Conservation (phyloP, 768 basidiomycete species). For the Trametes coccinea region DNA sequence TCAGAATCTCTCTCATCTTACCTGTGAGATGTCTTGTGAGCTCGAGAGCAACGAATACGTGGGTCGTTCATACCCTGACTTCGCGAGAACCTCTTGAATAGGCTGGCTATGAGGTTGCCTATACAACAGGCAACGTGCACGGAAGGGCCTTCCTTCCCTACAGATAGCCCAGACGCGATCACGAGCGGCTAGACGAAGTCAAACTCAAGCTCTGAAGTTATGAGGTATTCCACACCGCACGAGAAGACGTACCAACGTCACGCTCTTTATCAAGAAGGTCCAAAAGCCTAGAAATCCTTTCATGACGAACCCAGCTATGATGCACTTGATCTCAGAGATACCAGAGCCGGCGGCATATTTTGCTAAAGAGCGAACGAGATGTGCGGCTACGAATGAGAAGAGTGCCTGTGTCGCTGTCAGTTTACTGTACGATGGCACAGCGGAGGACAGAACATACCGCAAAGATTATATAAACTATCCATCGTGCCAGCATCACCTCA, state of each 20-base stretch:
- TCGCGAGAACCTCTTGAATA: constrained; percentile 78
- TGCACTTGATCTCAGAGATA: constrained; percentile 98
- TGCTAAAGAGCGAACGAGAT: constrained; percentile 84
- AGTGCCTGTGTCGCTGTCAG: constrained; percentile 48
- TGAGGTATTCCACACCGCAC: background rate
- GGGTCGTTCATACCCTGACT: constrained; percentile 71
- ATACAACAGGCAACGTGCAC: constrained; percentile 97
- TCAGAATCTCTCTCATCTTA: constrained; percentile 88
- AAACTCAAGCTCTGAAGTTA: constrained; percentile 4
- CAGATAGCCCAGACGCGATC: constrained; percentile 94
- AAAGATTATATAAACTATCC: constrained; percentile 85
- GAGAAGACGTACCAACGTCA: constrained; percentile 72
- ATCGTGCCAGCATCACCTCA: constrained; percentile 63
- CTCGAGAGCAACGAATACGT: background rate
- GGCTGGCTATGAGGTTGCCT: constrained; percentile 84
- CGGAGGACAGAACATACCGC: constrained; percentile 59
- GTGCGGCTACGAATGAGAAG: constrained; percentile 86
- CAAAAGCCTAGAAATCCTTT: constrained; percentile 89
- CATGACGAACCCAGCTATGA: constrained; percentile 96
- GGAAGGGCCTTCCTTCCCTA: constrained; percentile 98
- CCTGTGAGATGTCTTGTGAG: constrained; percentile 40
- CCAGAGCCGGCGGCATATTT: constrained; percentile 97
- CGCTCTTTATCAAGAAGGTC: constrained; percentile 91
- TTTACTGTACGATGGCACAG: background rate
- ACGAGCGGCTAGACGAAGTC: constrained; percentile 72